phyloP scores from a whole-genome alignment of 192 early-diverging fungal species.

The Coemansia sp. region DNA sequence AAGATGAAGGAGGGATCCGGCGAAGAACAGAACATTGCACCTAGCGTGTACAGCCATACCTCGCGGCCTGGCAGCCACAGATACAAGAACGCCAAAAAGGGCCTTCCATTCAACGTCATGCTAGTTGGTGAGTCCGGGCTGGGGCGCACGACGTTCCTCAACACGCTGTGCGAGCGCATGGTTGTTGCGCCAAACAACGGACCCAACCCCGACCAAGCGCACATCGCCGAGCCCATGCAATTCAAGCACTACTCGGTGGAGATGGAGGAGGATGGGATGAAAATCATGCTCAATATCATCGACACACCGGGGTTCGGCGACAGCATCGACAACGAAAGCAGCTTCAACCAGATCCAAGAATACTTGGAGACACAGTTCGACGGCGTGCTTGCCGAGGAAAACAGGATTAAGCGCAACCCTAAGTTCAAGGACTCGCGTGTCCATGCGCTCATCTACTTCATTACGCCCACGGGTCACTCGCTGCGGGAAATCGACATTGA shows the following conservation, averaged over 20 bases:
- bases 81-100: constrained; percentile 95
- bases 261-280: constrained; percentile 97
- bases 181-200: constrained; percentile 69
- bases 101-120: constrained; percentile 97
- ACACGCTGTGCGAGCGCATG: constrained; percentile 89
- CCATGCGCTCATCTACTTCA: constrained; percentile 97
- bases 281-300: constrained; percentile 93
- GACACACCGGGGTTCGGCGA: constrained; percentile 99
- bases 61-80: constrained; percentile 61
- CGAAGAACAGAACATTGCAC: constrained; percentile 58
- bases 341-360: constrained; percentile 88
- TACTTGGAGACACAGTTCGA: constrained; percentile 96
- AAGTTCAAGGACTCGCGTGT: constrained; percentile 95
- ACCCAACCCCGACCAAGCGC: constrained; percentile 71
- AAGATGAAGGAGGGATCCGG: constrained; percentile 49
- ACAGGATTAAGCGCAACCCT: constrained; percentile 78
- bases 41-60: constrained; percentile 53
- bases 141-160: constrained; percentile 98
- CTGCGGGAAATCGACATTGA: constrained; percentile 95
- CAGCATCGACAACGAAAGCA: constrained; percentile 90
- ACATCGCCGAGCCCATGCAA: constrained; percentile 83
- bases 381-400: constrained; percentile 88
- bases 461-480: constrained; percentile 94
- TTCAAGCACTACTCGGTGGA: constrained; percentile 91
- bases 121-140: constrained; percentile 91